Percentiles rank a stretch among this genome's conserved stretches.
Evolutionary conservation across 2,329 filamentous ascomycete genomes (phyloP).

Genomic region (Sclerotinia nivalis): DNA sequence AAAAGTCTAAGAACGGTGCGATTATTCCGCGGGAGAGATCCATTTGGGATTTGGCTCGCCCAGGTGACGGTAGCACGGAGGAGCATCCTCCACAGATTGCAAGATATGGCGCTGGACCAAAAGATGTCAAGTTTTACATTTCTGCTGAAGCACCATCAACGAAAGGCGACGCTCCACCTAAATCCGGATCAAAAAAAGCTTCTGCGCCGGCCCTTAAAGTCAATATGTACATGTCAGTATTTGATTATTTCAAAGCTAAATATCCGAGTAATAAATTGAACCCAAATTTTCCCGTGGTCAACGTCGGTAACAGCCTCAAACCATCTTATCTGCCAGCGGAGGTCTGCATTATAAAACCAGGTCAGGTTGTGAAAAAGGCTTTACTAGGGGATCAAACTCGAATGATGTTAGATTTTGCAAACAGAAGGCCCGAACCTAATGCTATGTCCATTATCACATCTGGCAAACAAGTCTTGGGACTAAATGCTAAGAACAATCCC

Average conservation of each 20-base stretch:
- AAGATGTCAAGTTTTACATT: slow-evolving; percentile 57
- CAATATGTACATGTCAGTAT: slow-evolving; percentile 54
- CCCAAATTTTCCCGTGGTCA: slow-evolving; percentile 58
- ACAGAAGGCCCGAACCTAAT: slow-evolving; percentile 65
- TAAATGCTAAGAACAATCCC: slow-evolving; percentile 49
- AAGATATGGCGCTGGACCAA: slow-evolving; percentile 49
- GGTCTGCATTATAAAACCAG: slow-evolving; percentile 61
- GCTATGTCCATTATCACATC: slow-evolving; percentile 62
- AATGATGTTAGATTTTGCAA: slow-evolving; percentile 72
- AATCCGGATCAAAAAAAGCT: slow-evolving; percentile 39
- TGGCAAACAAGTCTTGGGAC: slow-evolving; percentile 58
- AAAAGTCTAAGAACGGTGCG: slow-evolving; percentile 41
- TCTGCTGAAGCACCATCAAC: slow-evolving; percentile 38
- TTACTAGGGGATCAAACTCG: slow-evolving; percentile 62
- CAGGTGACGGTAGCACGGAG: slow-evolving; percentile 42
- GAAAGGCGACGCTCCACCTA: slow-evolving; percentile 37
- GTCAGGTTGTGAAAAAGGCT: slow-evolving; percentile 63
- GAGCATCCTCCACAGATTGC: slow-evolving; percentile 43
- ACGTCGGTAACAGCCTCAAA: slow-evolving; percentile 58
- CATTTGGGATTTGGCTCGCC: slow-evolving; percentile 49
- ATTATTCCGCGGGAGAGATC: slow-evolving; percentile 46
- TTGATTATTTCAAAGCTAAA: slow-evolving; percentile 56
- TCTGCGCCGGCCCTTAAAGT: slow-evolving; percentile 34
- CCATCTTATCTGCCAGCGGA: slow-evolving; percentile 69
- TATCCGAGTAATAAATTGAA: slow-evolving; percentile 52